These are phyloP conservation scores for Xylaria cubensis DNA, from an alignment of 495 filamentous ascomycete species.

Conservation along the genomic window DNA sequence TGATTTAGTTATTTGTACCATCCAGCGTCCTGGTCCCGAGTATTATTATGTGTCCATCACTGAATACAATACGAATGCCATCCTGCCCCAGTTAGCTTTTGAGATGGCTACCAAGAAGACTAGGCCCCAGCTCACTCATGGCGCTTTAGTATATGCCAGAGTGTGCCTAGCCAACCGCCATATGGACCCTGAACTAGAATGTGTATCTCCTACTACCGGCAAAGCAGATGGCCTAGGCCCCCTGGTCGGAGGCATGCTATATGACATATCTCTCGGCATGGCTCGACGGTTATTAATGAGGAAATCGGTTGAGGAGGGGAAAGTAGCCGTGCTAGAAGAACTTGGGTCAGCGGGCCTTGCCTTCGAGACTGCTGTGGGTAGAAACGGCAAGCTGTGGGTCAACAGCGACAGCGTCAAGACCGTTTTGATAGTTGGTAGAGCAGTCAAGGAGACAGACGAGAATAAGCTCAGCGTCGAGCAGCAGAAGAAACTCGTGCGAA, in stretches of 20 bases:
- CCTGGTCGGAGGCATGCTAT: slow-evolving; percentile 85
- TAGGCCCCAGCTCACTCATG: slow-evolving; percentile 73
- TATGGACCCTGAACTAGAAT: slow-evolving; percentile 89
- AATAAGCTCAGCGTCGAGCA: slow-evolving; percentile 68
- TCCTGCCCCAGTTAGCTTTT: slow-evolving; percentile 87
- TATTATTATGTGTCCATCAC: slow-evolving; percentile 68
- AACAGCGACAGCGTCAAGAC: slow-evolving; percentile 73
- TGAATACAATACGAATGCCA: slow-evolving; percentile 73
- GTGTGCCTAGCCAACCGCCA: slow-evolving; percentile 75
- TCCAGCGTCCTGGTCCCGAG: slow-evolving; percentile 77
- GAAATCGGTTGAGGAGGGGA: slow-evolving; percentile 66
- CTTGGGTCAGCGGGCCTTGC: slow-evolving; percentile 76
- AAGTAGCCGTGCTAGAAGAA: slow-evolving; percentile 79
- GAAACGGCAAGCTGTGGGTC: slow-evolving; percentile 94
- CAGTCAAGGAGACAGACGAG: slow-evolving; percentile 77
- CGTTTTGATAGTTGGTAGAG: slow-evolving; percentile 75
- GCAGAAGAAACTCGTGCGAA: slow-evolving; percentile 82
- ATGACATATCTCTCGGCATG: slow-evolving; percentile 79
- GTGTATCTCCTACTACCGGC: slow-evolving; percentile 83
- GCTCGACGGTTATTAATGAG: slow-evolving; percentile 76
- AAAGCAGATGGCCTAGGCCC: slow-evolving; percentile 89
- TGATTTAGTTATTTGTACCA: slow-evolving; percentile 85
- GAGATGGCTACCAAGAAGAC: slow-evolving; percentile 92
- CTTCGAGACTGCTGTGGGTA: slow-evolving; percentile 93
- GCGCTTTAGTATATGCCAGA: slow-evolving; percentile 86